Conservation (phyloP, 1,139 yeast genomes). For the Pichia norvegensis region DNA sequence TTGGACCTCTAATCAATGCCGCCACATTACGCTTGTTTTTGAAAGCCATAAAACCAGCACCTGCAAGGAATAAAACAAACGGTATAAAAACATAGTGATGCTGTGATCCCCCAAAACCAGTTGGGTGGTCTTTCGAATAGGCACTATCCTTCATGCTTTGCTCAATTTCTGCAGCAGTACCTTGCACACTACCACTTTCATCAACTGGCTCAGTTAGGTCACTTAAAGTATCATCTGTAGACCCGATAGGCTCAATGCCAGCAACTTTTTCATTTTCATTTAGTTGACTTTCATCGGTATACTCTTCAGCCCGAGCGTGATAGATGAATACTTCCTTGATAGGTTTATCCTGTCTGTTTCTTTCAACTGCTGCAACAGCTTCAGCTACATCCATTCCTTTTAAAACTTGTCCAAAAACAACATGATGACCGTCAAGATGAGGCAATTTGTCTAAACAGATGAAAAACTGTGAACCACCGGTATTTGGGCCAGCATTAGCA, state of each 20-base stretch:
- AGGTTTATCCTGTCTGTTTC: conserved; percentile 46
- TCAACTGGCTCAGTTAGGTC: neutral
- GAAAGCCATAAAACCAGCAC: conserved; percentile 13
- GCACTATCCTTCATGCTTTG: neutral
- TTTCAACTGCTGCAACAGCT: conserved; percentile 46
- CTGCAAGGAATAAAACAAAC: conserved; percentile 13
- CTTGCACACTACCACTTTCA: neutral
- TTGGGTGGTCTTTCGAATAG: conserved; percentile 8
- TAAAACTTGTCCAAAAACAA: conserved; percentile 72
- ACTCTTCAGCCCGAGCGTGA: neutral
- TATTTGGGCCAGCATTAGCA: conserved; percentile 77
- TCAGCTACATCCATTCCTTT: conserved; percentile 59
- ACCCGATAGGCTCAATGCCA: neutral
- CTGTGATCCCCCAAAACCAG: conserved; percentile 9
- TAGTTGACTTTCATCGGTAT: neutral
- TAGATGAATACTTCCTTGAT: conserved; percentile 33
- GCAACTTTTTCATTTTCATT: neutral
- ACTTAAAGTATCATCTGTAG: neutral
- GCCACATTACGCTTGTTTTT: conserved; percentile 19
- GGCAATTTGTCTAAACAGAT: conserved; percentile 45
- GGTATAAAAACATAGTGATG: conserved; percentile 16
- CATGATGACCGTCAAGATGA: conserved; percentile 65
- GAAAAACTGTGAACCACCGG: conserved; percentile 74
- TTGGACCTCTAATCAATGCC: conserved; percentile 22
- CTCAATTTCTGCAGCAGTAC: neutral